phyloP scores from a whole-genome alignment of 108 stramenopile species.

The Stephanodiscus minutulus region DNA sequence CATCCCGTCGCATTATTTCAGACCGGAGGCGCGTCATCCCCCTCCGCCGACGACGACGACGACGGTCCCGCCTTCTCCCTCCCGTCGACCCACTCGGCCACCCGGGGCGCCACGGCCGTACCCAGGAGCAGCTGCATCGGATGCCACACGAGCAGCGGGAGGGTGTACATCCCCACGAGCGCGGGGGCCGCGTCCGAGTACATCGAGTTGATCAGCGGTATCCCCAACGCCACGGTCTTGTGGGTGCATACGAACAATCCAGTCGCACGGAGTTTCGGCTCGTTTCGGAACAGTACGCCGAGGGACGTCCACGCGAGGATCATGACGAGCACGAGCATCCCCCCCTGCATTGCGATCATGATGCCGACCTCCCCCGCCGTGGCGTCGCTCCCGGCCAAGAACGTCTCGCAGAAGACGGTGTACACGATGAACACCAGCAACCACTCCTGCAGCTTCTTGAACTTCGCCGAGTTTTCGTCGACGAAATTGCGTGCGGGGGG shows the following conservation, averaged over 20 bases:
- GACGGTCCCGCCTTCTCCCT: conserved; percentile 46
- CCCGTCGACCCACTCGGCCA: conserved; percentile 52
- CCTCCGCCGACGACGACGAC: neutral
- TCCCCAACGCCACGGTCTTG: conserved; percentile 76
- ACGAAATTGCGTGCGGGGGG: conserved; percentile 49
- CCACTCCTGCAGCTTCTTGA: conserved; percentile 59
- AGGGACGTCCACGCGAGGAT: conserved; percentile 54
- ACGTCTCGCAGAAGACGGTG: conserved; percentile 69
- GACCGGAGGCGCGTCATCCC: neutral
- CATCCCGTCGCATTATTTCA: too few species aligned
- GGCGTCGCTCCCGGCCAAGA: conserved; percentile 38
- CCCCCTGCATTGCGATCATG: conserved; percentile 56
- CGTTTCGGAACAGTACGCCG: conserved; percentile 37
- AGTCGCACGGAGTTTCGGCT: conserved; percentile 61
- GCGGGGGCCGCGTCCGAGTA: conserved; percentile 47
- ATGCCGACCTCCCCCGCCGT: conserved; percentile 41
- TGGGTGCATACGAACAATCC: conserved; percentile 72
- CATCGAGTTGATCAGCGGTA: conserved; percentile 72
- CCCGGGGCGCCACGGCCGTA: conserved; percentile 47
- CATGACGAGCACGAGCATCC: conserved; percentile 49
- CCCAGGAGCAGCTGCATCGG: conserved; percentile 72
- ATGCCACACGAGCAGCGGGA: conserved; percentile 79
- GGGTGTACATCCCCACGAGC: conserved; percentile 56
- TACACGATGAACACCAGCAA: conserved; percentile 67
- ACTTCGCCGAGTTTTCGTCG: conserved; percentile 45